Evolutionary conservation across 768 basidiomycete genomes (phyloP), one percentile per base, ranked within the genome.

Genomic region (Tulasnella sp.): DNA sequence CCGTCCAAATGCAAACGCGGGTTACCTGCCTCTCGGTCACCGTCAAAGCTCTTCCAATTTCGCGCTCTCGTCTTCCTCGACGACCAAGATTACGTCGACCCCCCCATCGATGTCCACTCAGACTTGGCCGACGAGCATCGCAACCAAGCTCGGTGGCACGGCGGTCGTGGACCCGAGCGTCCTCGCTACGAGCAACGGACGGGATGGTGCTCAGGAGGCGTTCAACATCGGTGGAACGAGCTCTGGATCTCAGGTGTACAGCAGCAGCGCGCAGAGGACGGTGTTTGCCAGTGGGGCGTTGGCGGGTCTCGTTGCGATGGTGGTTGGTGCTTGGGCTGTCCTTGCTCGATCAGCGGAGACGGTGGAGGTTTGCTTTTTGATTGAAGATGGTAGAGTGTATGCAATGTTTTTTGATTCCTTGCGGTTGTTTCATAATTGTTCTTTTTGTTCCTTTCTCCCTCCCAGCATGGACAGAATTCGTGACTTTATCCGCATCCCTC

Each of bases 131-230:
- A 42, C 8, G 42, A 42, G 42, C 16, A 42, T 42, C 1, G 42
- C 42, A 8, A 83, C 83, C 34, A 90, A 90, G 58, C 14, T 71
- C 34, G 38, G 19, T 21, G 85, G 85, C 80, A 91, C 91, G 0
- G 88, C 87, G 1, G 90, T 89, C 0, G 85, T 93, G n/a, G 88
- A 90, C 82, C 86, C 88, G 0, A 81, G 85, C 6, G 87, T 88
- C 1, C 84, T 94, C n/a, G 88, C 89, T 74, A 91, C 90, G 16
- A 90, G 90, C 68, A 94, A 94, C 82, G 94, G 89, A 0, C 86
- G 88, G 77, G 84, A 84, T 68, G 87, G 86, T 24, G 79, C 82
- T n/a, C 81, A 44, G 8, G 82, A 81, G 38, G 38, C 39, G 19
- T 78, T 78, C 77, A 78, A 78, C 62, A 71, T 78, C 40, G 77